Evolutionary conservation across 495 filamentous ascomycete genomes (phyloP).

Genomic region (Melanomma pulvis-pyrius): DNA sequence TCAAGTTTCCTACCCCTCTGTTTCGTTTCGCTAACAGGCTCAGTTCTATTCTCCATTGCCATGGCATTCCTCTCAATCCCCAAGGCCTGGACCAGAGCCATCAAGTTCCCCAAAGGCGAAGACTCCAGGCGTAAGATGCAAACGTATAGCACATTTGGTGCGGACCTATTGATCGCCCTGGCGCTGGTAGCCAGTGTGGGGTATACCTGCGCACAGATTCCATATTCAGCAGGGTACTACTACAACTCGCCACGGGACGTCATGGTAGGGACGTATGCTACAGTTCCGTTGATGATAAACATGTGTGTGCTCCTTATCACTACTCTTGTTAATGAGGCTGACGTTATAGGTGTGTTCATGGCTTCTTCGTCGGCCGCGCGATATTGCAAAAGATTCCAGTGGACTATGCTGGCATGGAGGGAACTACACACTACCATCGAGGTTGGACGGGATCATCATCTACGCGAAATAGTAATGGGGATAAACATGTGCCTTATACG

Average conservation of each 20-base stretch:
- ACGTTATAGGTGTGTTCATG: neutral
- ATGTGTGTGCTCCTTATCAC: neutral
- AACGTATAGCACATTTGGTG: neutral
- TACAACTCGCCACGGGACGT: neutral
- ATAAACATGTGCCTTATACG: neutral
- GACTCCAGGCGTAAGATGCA: neutral
- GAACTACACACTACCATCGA: neutral
- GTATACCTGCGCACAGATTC: neutral
- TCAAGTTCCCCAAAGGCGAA: neutral
- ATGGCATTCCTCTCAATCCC: neutral
- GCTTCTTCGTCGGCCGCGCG: neutral
- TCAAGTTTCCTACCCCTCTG: neutral
- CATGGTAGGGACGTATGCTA: neutral
- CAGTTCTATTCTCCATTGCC: neutral
- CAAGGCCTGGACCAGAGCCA: neutral
- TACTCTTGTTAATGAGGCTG: neutral
- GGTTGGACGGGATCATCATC: neutral
- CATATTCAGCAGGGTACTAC: neutral
- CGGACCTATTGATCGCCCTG: neutral
- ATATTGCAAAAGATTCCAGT: neutral
- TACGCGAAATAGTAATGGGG: neutral
- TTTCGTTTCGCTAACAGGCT: neutral
- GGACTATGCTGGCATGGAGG: neutral
- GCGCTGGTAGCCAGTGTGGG: neutral
- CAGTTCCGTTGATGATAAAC: neutral